These are phyloP conservation scores for Shiraia bambusicola DNA, from an alignment of 2,329 filamentous ascomycete species.

Conservation along the genomic window DNA sequence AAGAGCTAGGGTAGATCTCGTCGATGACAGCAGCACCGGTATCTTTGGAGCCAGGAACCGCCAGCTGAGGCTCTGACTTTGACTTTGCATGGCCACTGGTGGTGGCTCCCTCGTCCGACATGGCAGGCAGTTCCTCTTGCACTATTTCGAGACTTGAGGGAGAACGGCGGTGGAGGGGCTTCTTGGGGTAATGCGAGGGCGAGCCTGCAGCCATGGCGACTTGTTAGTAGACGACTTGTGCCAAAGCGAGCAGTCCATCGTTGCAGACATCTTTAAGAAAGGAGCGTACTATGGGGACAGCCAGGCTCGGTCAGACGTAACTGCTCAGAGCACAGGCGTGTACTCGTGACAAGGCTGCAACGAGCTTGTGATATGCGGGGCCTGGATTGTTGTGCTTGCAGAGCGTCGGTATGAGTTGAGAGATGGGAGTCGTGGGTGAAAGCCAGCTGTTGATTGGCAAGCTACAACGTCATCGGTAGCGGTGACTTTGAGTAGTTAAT, in stretches of 20 bases:
- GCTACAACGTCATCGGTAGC: slow-evolving; percentile 22
- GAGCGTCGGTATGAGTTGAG: not conserved
- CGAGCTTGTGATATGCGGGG: slow-evolving; percentile 14
- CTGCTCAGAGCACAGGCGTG: slow-evolving; percentile 16
- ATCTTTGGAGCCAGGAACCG: slow-evolving; percentile 25
- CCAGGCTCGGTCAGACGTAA: slow-evolving; percentile 11
- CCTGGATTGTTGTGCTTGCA: slow-evolving; percentile 2
- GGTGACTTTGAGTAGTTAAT: not conserved
- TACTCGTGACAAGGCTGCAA: slow-evolving; percentile 32
- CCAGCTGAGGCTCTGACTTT: slow-evolving; percentile 35
- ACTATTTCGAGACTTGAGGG: slow-evolving; percentile 34
- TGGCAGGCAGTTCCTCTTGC: slow-evolving; percentile 32
- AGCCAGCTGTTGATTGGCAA: slow-evolving; percentile 33
- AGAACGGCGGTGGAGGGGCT: slow-evolving; percentile 32
- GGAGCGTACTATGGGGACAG: slow-evolving; percentile 22
- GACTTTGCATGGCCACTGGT: slow-evolving; percentile 19
- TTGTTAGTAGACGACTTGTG: slow-evolving; percentile 26
- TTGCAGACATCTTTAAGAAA: slow-evolving; percentile 9
- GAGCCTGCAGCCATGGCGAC: slow-evolving; percentile 33
- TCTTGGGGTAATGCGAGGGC: slow-evolving; percentile 24
- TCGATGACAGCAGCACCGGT: slow-evolving; percentile 29
- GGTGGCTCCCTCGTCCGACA: slow-evolving; percentile 25
- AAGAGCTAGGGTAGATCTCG: slow-evolving; percentile 51
- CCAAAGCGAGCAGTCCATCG: not conserved
- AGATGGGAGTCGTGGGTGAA: slow-evolving; percentile 28